Evolutionary conservation across 306 rosid genomes (phyloP).

Genomic region (Vachellia collinsii): DNA sequence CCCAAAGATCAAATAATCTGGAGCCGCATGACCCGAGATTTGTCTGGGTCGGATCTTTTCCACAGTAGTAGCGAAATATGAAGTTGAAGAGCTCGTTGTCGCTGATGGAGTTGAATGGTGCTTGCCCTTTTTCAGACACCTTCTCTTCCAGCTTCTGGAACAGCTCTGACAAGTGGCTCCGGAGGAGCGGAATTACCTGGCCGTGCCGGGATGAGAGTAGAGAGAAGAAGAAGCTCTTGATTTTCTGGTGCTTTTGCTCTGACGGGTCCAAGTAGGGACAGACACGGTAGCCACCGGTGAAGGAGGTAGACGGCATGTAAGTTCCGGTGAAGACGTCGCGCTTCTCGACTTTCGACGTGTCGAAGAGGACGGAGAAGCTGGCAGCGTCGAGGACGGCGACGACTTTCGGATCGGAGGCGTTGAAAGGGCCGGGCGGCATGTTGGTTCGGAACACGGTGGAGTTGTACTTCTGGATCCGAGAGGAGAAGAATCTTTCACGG

Average conservation of each 20-base stretch:
- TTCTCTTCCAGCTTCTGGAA: conserved; percentile 50
- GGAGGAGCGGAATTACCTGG: conserved; percentile 52
- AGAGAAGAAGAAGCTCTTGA: conserved; percentile 51
- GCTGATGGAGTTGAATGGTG: conserved; percentile 47
- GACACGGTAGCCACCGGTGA: conserved; percentile 70
- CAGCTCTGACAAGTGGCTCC: conserved; percentile 40
- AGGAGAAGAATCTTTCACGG: conserved; percentile 54
- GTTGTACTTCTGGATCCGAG: conserved; percentile 44
- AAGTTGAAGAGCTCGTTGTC: conserved; percentile 48
- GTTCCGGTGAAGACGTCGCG: conserved; percentile 75
- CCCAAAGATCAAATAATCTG: neutral
- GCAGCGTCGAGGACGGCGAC: conserved; percentile 64
- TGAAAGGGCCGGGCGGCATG: conserved; percentile 85
- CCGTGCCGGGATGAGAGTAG: conserved; percentile 53
- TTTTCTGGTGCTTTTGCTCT: conserved; percentile 54
- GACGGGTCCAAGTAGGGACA: conserved; percentile 72
- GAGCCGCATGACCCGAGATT: neutral
- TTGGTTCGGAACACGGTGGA: conserved; percentile 75
- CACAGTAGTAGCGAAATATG: conserved; percentile 54
- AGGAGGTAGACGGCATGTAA: conserved; percentile 70
- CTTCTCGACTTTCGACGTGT: conserved; percentile 66
- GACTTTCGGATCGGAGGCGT: conserved; percentile 57
- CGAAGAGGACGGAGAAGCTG: conserved; percentile 67
- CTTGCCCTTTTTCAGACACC: conserved; percentile 35
- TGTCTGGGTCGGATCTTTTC: conserved; percentile 36